Base-by-base conservation (phyloP, 805 yeast genomes). In the Hanseniaspora vineae region DNA sequence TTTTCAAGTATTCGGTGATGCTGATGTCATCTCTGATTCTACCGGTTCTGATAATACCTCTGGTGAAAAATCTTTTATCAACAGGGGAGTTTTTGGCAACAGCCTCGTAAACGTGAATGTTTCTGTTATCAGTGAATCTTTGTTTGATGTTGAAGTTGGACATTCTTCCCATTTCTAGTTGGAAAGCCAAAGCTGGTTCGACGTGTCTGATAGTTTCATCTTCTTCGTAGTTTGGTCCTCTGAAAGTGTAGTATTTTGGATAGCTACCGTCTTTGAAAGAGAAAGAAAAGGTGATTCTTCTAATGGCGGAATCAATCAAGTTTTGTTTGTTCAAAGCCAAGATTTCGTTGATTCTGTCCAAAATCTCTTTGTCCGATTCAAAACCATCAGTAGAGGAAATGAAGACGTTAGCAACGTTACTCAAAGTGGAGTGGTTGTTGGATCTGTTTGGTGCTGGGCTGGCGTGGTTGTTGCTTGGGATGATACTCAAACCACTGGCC, bases 121-220 rank as follows among this genome's bases (percentile, higher is more conserved):
- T 89, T 71, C 97, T 81, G 75, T 92, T 92, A 66, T 89, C 97
- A 50, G 96, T 85, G 71, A 85, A 84, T 48, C 90, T 85, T 46
- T 96, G 97, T 65, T 83, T 87, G 68, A 90, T 86, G 70, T 86
- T 81, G 71, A 92, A 92, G 72, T 92, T 94, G 42, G 95, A 86
- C 68, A 92, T 75, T 70, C 97, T 81, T 59, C 86, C 90, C 53
- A 92, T 75, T 69, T 92, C 99, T 56, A 92, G 76, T 72, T 92
- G 98, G 84, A 80, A 92, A 46, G 98, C 97, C 59, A 90, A 74
- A 40, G 97, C 96, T 20, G 99, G 99, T 67, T 92, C 97, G 57
- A 92, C 88, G 65, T 92, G 97, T 72, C 99, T 88, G 64, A 92
- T 84, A 18, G 89, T 89, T 67, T 81, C 79, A 70, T 92, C 95